These are phyloP conservation scores for Backusella circina DNA, from an alignment of 192 early-diverging fungal genomes.

Conservation along the genomic window DNA sequence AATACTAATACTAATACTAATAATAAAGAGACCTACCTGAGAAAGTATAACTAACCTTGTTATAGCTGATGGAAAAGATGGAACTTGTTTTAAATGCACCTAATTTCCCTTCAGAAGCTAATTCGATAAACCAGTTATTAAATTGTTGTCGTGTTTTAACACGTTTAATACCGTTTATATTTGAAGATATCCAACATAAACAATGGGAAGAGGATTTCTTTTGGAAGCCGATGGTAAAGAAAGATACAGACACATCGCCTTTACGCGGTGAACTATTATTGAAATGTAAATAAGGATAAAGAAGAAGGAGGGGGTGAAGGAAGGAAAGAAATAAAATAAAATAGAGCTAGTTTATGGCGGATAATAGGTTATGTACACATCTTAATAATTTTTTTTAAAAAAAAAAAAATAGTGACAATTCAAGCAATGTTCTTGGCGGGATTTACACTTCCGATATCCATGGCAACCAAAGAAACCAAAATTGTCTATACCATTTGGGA, in stretches of 20 bases:
- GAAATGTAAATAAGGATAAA: constrained; percentile 17
- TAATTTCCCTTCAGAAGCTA: constrained; percentile 48
- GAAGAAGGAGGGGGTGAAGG: background rate
- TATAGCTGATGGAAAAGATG: constrained; percentile 49
- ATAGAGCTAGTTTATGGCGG: background rate
- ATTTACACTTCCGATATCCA: constrained; percentile 62
- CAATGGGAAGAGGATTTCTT: constrained; percentile 63
- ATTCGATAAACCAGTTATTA: constrained; percentile 58
- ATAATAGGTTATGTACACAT: background rate
- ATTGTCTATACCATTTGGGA: constrained; percentile 76
- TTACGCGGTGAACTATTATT: constrained; percentile 54
- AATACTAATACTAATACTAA: too few species aligned
- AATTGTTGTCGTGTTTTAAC: constrained; percentile 86
- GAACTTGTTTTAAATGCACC: constrained; percentile 44
- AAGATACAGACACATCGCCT: constrained; percentile 7
- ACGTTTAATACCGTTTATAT: constrained; percentile 80
- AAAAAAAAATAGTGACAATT: constrained; percentile 14
- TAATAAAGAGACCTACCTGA: background rate
- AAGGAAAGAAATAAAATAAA: background rate
- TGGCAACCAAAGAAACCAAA: constrained; percentile 28
- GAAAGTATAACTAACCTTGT: background rate
- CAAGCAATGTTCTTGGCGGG: constrained; percentile 63
- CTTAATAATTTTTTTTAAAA: background rate
- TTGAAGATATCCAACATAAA: constrained; percentile 51
- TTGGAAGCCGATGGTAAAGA: constrained; percentile 45